These are phyloP conservation scores for Populus alba DNA, from an alignment of 345 rosid genomes.

Conservation along the genomic window DNA sequence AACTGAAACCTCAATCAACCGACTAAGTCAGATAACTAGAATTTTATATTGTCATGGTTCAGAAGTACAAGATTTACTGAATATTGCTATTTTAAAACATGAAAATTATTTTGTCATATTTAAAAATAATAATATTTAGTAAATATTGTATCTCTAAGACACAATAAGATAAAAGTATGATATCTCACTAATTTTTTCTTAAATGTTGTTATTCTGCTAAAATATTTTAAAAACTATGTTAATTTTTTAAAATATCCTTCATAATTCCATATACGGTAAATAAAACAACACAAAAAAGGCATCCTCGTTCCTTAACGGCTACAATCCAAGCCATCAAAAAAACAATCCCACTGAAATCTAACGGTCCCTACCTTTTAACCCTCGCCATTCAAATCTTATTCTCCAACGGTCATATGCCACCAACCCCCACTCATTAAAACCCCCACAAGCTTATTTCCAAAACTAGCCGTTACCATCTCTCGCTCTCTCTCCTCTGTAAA, in stretches of 20 bases:
- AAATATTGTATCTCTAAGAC: no score
- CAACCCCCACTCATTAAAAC: background rate
- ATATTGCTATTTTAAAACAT: no score
- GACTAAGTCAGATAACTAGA: accelerated
- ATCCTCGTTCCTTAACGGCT: conserved; percentile 9
- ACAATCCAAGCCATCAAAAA: background rate
- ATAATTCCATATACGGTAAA: background rate
- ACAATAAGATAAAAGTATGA: no score
- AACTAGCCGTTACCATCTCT: conserved; percentile 21
- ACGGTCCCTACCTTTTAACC: conserved; percentile 10
- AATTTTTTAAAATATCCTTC: no score
- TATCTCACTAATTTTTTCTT: no score
- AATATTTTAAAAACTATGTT: no score
- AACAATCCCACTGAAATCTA: background rate
- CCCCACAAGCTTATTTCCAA: background rate
- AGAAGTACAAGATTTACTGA: accelerated
- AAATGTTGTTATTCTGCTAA: no score
- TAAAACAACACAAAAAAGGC: background rate
- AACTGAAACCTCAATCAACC: no score
- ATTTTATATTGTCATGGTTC: no score
- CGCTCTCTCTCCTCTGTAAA: background rate
- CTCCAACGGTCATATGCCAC: conserved; percentile 13
- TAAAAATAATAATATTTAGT: no score
- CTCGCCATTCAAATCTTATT: background rate
- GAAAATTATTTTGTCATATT: no score